A percentile compares a stretch with the other conserved stretches of the same genome.
phyloP scores from a whole-genome alignment of 495 filamentous ascomycete species.

The Xylaria cubensis region DNA sequence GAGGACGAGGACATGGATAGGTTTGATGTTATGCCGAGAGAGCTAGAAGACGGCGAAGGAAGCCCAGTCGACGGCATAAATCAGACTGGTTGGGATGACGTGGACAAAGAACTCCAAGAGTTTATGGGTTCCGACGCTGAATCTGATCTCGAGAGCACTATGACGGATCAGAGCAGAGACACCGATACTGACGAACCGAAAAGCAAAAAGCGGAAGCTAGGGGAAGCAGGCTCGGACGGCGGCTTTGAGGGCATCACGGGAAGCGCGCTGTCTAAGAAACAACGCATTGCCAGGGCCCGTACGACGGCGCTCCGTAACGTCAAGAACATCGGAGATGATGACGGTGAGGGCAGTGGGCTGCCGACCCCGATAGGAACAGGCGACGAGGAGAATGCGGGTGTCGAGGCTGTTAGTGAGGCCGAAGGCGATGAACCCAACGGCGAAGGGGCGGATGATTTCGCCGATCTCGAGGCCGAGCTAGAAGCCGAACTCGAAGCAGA shows the following conservation, averaged over 20 bases:
- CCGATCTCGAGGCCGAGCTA: conserved; percentile 71
- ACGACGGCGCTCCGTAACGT: conserved; percentile 56
- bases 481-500: conserved; percentile 68
- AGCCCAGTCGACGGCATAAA: conserved; percentile 61
- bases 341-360: conserved; percentile 49
- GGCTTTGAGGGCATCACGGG: conserved; percentile 40
- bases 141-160: conserved; percentile 51
- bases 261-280: conserved; percentile 45
- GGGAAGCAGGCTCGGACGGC: conserved; percentile 43
- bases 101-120: conserved; percentile 78
- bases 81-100: conserved; percentile 64
- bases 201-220: conserved; percentile 38
- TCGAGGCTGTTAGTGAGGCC: conserved; percentile 26
- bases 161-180: conserved; percentile 41
- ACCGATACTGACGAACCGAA: conserved; percentile 39
- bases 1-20: conserved; percentile 46
- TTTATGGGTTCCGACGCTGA: conserved; percentile 69
- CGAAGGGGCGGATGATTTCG: conserved; percentile 57
- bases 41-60: conserved; percentile 53
- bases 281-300: conserved; percentile 57
- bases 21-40: conserved; percentile 50
- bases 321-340: conserved; percentile 49
- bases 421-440: conserved; percentile 41
- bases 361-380: conserved; percentile 58
- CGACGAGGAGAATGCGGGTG: conserved; percentile 54